These are phyloP conservation scores for Quercus glauca DNA, from an alignment of 306 rosid genomes.

Conservation along the genomic window DNA sequence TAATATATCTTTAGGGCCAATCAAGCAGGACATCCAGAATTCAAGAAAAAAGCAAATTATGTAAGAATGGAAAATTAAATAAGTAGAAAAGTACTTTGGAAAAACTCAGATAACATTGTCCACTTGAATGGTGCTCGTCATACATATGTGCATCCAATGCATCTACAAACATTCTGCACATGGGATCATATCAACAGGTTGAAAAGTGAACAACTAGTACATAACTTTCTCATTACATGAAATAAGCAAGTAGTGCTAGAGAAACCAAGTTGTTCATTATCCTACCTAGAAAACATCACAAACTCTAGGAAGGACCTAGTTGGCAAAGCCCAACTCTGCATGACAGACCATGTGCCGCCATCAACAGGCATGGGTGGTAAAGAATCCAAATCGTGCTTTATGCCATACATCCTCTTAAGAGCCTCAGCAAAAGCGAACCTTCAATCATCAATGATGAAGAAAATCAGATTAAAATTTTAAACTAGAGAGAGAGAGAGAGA, in stretches of 20 bases:
- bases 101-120: slow-evolving; percentile 75
- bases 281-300: slow-evolving; percentile 95
- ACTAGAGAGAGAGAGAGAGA: neutral
- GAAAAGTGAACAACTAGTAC: neutral
- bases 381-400: slow-evolving; percentile 41
- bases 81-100: slow-evolving; percentile 55
- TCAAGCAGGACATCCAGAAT: neutral
- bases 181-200: slow-evolving; percentile 9
- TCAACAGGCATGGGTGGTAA: slow-evolving; percentile 86
- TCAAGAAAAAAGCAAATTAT: neutral
- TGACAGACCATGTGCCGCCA: slow-evolving; percentile 86
- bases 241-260: slow-evolving; percentile 4
- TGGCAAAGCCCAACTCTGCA: slow-evolving; percentile 91
- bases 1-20: neutral
- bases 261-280: neutral
- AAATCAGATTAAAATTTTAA: slow-evolving; percentile 13
- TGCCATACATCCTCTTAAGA: slow-evolving; percentile 76
- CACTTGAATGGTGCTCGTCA: slow-evolving; percentile 69
- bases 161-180: slow-evolving; percentile 88
- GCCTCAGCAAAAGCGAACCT: slow-evolving; percentile 86
- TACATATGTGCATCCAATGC: slow-evolving; percentile 80
- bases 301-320: slow-evolving; percentile 88
- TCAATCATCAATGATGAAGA: slow-evolving; percentile 20
- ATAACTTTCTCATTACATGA: neutral
- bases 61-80: neutral